Conservation (phyloP, 108 stramenopile species). For the Cyclostephanos tholiformis region DNA sequence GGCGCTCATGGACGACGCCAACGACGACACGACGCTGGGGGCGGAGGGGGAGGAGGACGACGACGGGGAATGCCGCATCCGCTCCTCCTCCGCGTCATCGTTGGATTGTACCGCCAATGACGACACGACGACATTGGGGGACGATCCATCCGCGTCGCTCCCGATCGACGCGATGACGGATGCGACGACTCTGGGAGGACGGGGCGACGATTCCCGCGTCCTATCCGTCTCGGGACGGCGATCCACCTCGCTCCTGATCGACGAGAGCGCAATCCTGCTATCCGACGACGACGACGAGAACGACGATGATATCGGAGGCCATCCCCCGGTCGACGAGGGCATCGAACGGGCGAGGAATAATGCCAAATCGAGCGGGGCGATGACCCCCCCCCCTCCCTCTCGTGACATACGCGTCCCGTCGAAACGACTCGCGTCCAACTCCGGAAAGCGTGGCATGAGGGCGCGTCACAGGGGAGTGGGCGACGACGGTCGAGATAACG, state of each 20-base stretch:
- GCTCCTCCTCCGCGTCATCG: background rate
- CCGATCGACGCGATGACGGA: too few species aligned
- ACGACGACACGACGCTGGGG: too few species aligned
- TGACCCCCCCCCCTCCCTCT: background rate
- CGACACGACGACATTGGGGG: background rate
- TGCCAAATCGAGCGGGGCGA: background rate
- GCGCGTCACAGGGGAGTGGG: constrained; percentile 11
- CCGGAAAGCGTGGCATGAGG: constrained; percentile 32
- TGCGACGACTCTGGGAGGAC: background rate
- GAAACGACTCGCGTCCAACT: constrained; percentile 34
- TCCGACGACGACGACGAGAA: background rate
- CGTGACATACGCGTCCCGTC: background rate
- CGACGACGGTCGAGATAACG: background rate
- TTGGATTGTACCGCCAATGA: background rate
- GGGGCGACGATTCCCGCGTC: background rate
- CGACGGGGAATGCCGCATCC: background rate
- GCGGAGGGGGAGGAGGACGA: background rate
- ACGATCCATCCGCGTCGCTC: background rate
- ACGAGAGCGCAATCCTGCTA: background rate
- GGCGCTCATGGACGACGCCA: too few species aligned
- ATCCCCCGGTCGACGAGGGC: background rate
- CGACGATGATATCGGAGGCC: background rate
- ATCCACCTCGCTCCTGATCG: background rate
- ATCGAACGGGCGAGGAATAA: background rate
- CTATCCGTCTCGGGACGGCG: background rate